A percentile compares a stretch with the other conserved stretches of the same genome.
phyloP scores from a whole-genome alignment of 768 basidiomycete species.

The Naganishia vishniacii region DNA sequence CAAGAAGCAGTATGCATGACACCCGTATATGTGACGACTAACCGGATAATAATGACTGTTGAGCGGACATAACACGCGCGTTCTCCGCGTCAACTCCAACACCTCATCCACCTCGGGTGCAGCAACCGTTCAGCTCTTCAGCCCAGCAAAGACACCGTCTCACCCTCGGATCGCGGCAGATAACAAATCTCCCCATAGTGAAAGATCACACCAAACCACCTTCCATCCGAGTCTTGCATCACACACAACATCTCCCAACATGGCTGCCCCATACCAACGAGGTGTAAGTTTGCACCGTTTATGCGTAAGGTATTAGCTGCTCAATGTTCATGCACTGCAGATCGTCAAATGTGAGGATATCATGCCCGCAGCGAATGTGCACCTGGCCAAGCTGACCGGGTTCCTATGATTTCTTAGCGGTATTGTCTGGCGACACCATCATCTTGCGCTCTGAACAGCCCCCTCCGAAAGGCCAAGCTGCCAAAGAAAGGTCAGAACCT shows the following conservation, averaged over 20 bases:
- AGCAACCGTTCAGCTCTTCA: too few relatives aligned
- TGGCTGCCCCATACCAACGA: conserved; percentile 24
- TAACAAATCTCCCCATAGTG: too few relatives aligned
- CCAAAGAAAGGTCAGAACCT: conserved; percentile 71
- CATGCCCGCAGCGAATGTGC: neutral
- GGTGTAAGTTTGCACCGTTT: conserved; percentile 16
- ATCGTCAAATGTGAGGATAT: conserved; percentile 21
- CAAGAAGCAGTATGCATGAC: too few relatives aligned
- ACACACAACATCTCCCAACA: neutral
- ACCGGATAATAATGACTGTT: too few relatives aligned
- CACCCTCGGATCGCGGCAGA: too few relatives aligned
- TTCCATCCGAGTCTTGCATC: neutral
- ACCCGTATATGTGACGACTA: too few relatives aligned
- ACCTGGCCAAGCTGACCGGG: neutral
- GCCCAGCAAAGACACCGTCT: too few relatives aligned
- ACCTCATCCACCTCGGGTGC: too few relatives aligned
- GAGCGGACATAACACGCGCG: too few relatives aligned
- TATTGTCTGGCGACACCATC: conserved; percentile 83
- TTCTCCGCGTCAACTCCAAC: neutral
- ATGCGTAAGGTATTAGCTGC: neutral
- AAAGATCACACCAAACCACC: too few relatives aligned
- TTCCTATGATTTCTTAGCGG: conserved; percentile 55
- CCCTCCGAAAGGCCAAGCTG: conserved; percentile 73
- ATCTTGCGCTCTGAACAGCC: conserved; percentile 62
- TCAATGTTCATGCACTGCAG: conserved; percentile 9